phyloP scores from a whole-genome alignment of 768 basidiomycete species.

The Rhodosporidiobolus sp. region DNA sequence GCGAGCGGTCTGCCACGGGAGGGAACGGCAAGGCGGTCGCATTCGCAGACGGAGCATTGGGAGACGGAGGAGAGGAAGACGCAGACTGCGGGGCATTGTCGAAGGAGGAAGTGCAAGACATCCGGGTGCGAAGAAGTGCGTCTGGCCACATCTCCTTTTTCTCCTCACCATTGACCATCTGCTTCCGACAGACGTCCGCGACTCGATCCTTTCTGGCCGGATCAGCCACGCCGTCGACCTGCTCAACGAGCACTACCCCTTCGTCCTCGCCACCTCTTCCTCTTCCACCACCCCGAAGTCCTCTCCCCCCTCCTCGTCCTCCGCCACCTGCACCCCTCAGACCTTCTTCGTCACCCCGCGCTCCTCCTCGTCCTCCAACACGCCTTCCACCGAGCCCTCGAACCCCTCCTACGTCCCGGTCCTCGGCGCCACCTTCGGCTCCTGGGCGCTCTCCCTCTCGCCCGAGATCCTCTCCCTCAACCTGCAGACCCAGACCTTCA shows the following conservation, averaged over 20 bases:
- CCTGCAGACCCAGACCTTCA: slow-evolving; percentile 79
- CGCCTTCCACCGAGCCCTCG: neutral
- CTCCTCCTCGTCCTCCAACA: neutral
- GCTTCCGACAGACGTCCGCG: slow-evolving; percentile 61
- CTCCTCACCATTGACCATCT: too few species aligned
- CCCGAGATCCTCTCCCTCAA: slow-evolving; percentile 77
- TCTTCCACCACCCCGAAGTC: neutral
- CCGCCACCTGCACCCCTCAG: slow-evolving; percentile 3
- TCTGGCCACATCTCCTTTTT: neutral
- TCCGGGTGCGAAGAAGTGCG: slow-evolving; percentile 17
- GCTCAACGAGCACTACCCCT: slow-evolving; percentile 70
- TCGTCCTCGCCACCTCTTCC: slow-evolving; percentile 55
- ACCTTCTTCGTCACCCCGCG: slow-evolving; percentile 28
- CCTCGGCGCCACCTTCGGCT: slow-evolving; percentile 24
- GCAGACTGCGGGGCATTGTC: neutral
- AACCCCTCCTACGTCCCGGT: neutral
- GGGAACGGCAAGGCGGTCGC: slow-evolving; percentile 13
- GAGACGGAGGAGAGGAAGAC: neutral
- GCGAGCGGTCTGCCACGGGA: neutral
- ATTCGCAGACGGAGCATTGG: neutral
- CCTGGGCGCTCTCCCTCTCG: slow-evolving; percentile 56
- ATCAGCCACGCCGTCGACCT: slow-evolving; percentile 67
- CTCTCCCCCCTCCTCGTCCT: neutral
- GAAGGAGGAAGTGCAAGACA: slow-evolving; percentile 3
- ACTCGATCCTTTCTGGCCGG: slow-evolving; percentile 68